Evolutionary conservation across 345 rosid genomes (phyloP), one percentile per base, ranked within the genome.

Genomic region (Gossypium rotundifolium): DNA sequence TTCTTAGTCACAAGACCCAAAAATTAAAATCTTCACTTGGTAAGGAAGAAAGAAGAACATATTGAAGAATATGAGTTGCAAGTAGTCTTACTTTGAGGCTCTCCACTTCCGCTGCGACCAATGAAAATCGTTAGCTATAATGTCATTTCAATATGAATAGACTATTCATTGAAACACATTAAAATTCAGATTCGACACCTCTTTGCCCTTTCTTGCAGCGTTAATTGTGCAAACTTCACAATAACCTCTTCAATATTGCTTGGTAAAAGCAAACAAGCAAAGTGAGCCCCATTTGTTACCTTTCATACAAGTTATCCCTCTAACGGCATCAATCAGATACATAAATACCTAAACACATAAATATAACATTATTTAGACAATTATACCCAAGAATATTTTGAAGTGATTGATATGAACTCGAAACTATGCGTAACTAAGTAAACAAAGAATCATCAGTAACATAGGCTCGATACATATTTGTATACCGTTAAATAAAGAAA

Each of bases 201-300:
- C 84, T 93, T 93, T 63, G 91, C 93, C 83, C 97, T 89, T 81
- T 93, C 98, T 73, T 91, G 98, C 13, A 94, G 93, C 27, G 91
- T 90, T 78, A 89, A 80, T 73, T 89, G 93, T 54, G 91, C 79
- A 73, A 90, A 89, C 80, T 84, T 93, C 17, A 88, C 83, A 73
- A 93, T 91, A 59, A 93, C 87, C 72, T 89, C 96, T 81, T 89
- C 96, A 58, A 93, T 78, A 73, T 77, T 87, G 83, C 94, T 90
- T n/a, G 84, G 54, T 80, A 68, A 74, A 58, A 22, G 27, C 45
- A 61, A 76, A n/a, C n/a, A n/a, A n/a, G n/a, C n/a, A n/a, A n/a
- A n/a, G n/a, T n/a, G n/a, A n/a, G n/a, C n/a, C n/a, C n/a, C 38
- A 45, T 69, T 20, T 18, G 70, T 65, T 44, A 65, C 70, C 29